A percentile compares a stretch with the other conserved stretches of the same genome.
phyloP scores from a whole-genome alignment of 2,329 filamentous ascomycete species.

The Aspergillus chevalieri region DNA sequence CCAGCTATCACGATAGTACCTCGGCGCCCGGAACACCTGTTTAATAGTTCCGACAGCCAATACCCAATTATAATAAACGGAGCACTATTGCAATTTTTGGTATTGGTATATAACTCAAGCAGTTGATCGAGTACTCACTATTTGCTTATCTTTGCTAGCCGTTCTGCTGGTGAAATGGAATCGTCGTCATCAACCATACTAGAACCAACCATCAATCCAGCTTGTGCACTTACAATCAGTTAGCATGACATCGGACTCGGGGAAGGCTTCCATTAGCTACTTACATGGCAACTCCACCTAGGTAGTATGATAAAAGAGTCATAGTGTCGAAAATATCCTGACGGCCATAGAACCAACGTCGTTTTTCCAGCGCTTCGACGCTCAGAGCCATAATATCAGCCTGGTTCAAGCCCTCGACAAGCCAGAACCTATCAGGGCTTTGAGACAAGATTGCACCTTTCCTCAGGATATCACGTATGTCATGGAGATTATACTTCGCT shows the following conservation, averaged over 20 bases:
- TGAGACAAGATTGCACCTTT: slow-evolving; percentile 1
- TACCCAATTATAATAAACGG: background rate
- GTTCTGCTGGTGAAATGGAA: background rate
- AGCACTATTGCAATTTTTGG: background rate
- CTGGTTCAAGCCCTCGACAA: slow-evolving; percentile 1
- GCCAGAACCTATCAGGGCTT: background rate
- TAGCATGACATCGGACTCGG: background rate
- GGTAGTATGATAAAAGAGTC: background rate
- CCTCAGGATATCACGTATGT: background rate
- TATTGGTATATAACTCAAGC: background rate
- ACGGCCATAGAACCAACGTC: background rate
- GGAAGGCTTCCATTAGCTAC: background rate
- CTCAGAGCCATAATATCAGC: background rate
- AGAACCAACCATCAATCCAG: background rate
- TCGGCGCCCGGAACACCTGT: background rate
- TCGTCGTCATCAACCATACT: background rate
- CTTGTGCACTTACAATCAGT: background rate
- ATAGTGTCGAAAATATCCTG: background rate
- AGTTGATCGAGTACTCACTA: background rate
- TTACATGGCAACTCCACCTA: background rate
- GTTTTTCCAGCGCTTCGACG: background rate
- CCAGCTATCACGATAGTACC: background rate
- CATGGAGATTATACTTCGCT: slow-evolving; percentile 1
- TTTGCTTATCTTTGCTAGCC: background rate
- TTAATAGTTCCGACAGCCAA: background rate